Evolutionary conservation across 768 basidiomycete genomes (phyloP).

Genomic region (Melanogaster broomeanus): DNA sequence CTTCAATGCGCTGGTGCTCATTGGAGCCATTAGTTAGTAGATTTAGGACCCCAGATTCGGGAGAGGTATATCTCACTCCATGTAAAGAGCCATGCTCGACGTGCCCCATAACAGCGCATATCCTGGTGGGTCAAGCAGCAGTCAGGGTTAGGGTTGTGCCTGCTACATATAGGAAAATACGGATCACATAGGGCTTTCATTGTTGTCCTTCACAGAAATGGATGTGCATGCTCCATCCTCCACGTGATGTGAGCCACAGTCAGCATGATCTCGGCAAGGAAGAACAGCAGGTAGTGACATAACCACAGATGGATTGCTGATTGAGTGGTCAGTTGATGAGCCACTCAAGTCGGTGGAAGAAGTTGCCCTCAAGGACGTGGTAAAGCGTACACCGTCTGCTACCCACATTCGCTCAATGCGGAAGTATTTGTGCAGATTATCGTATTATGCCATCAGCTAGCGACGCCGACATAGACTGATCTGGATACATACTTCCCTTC

Average conservation of each 20-base stretch:
- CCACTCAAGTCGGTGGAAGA: constrained; percentile 23
- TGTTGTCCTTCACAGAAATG: constrained; percentile 5
- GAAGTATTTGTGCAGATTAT: constrained; percentile 25
- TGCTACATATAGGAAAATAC: neutral
- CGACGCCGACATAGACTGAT: too few relatives aligned
- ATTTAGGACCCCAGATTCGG: constrained; percentile 13
- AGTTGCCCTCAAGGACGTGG: constrained; percentile 16
- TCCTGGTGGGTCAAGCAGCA: neutral
- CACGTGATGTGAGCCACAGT: constrained; percentile 10
- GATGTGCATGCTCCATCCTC: constrained; percentile 21
- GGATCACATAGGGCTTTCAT: constrained; percentile 16
- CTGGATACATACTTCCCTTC: constrained; percentile 12
- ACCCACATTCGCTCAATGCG: constrained; percentile 29
- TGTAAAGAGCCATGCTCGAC: constrained; percentile 6
- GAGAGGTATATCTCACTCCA: neutral
- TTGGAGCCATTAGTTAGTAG: constrained; percentile 12
- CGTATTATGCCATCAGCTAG: constrained; percentile 13
- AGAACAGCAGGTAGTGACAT: constrained; percentile 15
- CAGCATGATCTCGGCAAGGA: constrained; percentile 13
- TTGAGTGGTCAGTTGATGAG: constrained; percentile 20
- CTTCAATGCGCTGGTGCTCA: neutral
- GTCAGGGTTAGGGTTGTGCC: too few relatives aligned
- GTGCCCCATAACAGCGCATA: constrained; percentile 1
- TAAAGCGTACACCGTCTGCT: constrained; percentile 25
- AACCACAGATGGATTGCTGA: constrained; percentile 14